Evolutionary conservation across 1,284 basidiomycete genomes (phyloP), one percentile per base, ranked within the genome.

Genomic region (Boletellus dicymbophilus): DNA sequence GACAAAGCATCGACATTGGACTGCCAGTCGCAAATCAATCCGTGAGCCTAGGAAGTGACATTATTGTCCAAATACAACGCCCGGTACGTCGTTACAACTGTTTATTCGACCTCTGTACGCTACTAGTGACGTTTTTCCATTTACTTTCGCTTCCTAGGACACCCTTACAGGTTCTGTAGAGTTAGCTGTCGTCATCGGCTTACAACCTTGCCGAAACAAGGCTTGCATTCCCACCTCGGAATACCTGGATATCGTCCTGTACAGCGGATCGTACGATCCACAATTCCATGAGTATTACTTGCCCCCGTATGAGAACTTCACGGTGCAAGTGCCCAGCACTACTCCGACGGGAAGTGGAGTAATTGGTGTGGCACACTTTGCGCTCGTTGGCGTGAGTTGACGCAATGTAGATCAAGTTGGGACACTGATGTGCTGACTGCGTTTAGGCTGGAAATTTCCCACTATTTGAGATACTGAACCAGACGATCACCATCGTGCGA

Each of bases 301-400:
- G 20, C 55, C 65, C 3, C 63, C 66, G 6, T 68, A 67, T 37
- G 33, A 68, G 15, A 68, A 65, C 44, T 55, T 68, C 16, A 58
- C 60, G 0, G 55, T 68, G 2, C 53, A 57, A 22, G 26, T 65
- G 4, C 64, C 63, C 2, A 48, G 37, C 21, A 25, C 22, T 10
- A 1, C 38, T 27, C 0, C 47, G 3, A 0, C 13, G 12, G 63
- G 63, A 8, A 48, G 54, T 37, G 62, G 60, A 18, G 23, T 43
- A 37, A 37, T 65, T 40, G 56, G 52, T 16, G 60, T 67, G 18
- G 49, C 40, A 6, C 62, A 65, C 36, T 6, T 59, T 12, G 18
- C 51, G 12, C 65, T 65, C 44, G 1, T 57, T 13, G 62, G 52
- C 28, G 64, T 65, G 45, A 55, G 66, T 28, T 28, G 27, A 13